A percentile compares a stretch with the other conserved stretches of the same genome.
Conservation (phyloP, 208 protist species). For the Leishmania guyanensis region DNA sequence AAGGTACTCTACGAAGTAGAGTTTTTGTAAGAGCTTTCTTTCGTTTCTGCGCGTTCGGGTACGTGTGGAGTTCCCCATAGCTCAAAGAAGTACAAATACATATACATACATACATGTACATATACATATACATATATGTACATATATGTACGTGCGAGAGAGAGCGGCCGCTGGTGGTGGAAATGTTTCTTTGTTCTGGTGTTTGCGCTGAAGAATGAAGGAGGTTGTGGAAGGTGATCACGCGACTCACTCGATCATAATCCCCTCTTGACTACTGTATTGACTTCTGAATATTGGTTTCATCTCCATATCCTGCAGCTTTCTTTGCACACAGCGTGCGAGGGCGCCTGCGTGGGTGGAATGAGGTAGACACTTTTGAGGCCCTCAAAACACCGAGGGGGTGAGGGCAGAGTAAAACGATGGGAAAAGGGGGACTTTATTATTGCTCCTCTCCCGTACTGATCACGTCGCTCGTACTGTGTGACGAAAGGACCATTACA, state of each 20-base stretch:
- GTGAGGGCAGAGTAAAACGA: not conserved
- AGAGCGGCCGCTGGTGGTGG: not conserved
- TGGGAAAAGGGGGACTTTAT: not conserved
- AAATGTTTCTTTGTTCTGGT: not conserved
- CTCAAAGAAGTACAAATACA: not conserved
- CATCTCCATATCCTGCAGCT: not conserved
- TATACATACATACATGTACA: not conserved
- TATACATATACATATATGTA: not conserved
- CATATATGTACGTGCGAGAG: not conserved
- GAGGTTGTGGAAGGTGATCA: not conserved
- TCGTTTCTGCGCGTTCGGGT: not conserved
- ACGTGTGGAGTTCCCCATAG: not conserved
- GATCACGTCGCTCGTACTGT: not conserved
- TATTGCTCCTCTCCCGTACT: not conserved
- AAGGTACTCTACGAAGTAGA: not conserved
- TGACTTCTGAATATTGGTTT: not conserved
- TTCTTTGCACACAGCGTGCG: not conserved
- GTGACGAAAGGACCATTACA: not conserved
- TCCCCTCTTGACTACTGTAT: not conserved
- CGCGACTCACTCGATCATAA: not conserved
- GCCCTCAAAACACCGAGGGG: not conserved
- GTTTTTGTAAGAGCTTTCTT: not conserved
- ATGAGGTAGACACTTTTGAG: not conserved
- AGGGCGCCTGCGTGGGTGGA: not conserved
- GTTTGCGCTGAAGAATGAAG: not conserved